Conservation (phyloP, 805 yeast genomes). For the Saccharomycopsis fibuligera region DNA sequence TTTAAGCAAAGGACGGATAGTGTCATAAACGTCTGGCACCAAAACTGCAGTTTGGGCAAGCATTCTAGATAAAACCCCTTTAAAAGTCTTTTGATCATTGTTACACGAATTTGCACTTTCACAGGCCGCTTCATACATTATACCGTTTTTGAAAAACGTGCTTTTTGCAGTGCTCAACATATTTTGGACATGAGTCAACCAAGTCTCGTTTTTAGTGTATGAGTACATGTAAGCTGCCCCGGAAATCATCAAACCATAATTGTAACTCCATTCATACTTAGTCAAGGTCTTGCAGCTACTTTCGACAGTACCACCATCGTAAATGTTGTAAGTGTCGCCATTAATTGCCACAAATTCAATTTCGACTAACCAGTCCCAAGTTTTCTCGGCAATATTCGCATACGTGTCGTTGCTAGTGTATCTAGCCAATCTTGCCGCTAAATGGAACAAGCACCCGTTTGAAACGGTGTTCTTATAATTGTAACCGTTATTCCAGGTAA, state of each 20-base stretch:
- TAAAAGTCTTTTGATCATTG: slow-evolving; percentile 70
- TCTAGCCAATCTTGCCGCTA: slow-evolving; percentile 79
- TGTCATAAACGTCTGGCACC: slow-evolving; percentile 47
- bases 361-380: slow-evolving; percentile 70
- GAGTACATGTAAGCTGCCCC: slow-evolving; percentile 68
- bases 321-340: slow-evolving; percentile 24
- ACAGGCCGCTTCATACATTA: slow-evolving; percentile 71
- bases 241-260: slow-evolving; percentile 60
- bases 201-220: slow-evolving; percentile 48
- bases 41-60: slow-evolving; percentile 56
- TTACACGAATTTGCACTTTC: slow-evolving; percentile 52
- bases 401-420: slow-evolving; percentile 69
- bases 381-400: slow-evolving; percentile 62
- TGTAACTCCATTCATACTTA: slow-evolving; percentile 65
- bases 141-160: slow-evolving; percentile 41
- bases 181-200: slow-evolving; percentile 49
- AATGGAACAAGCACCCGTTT: slow-evolving; percentile 75
- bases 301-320: slow-evolving; percentile 52
- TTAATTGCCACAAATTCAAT: slow-evolving; percentile 38
- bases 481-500: slow-evolving; percentile 82
- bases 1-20: slow-evolving; percentile 40
- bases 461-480: slow-evolving; percentile 82
- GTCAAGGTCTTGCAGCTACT: slow-evolving; percentile 46
- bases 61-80: slow-evolving; percentile 61
- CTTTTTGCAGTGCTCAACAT: slow-evolving; percentile 41